A percentile compares a stretch with the other conserved stretches of the same genome.
Evolutionary conservation across 495 filamentous ascomycete species (phyloP).

Genomic region (Parathielavia appendiculata): DNA sequence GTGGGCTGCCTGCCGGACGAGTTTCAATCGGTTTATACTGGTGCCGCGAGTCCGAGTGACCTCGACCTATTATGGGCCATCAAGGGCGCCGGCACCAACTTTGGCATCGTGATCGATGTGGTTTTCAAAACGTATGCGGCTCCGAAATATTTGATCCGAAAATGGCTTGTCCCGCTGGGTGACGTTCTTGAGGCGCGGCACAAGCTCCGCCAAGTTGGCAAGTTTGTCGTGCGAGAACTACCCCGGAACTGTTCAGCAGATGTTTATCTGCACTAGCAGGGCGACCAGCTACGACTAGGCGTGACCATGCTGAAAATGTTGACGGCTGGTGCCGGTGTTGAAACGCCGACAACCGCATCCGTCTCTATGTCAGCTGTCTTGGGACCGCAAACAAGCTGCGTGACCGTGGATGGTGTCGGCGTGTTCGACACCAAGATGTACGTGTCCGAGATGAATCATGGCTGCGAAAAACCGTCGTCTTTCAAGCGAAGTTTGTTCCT

Average conservation of each 20-base stretch:
- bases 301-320: slow-evolving; percentile 50
- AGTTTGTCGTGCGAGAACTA: slow-evolving; percentile 39
- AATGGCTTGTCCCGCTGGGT: slow-evolving; percentile 48
- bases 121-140: slow-evolving; percentile 49
- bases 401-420: slow-evolving; percentile 44
- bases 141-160: slow-evolving; percentile 42
- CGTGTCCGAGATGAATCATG: slow-evolving; percentile 56
- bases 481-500: slow-evolving; percentile 65
- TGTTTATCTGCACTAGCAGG: slow-evolving; percentile 54
- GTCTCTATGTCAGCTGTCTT: slow-evolving; percentile 28
- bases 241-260: slow-evolving; percentile 49
- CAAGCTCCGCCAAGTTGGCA: slow-evolving; percentile 44
- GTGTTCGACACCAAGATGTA: slow-evolving; percentile 60
- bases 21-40: slow-evolving; percentile 38
- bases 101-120: slow-evolving; percentile 58
- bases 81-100: slow-evolving; percentile 58
- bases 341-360: slow-evolving; percentile 15
- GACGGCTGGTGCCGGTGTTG: slow-evolving; percentile 25
- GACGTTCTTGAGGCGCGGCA: slow-evolving; percentile 35
- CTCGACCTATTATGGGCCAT: slow-evolving; percentile 55
- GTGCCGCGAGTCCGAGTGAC: slow-evolving; percentile 41
- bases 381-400: slow-evolving; percentile 35
- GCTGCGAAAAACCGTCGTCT: slow-evolving; percentile 53
- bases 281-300: slow-evolving; percentile 47
- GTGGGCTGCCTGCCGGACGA: slow-evolving; percentile 50